Evolutionary conservation across 352 stramenopile genomes (phyloP).

Genomic region (Hyaloperonospora arabidopsidis): DNA sequence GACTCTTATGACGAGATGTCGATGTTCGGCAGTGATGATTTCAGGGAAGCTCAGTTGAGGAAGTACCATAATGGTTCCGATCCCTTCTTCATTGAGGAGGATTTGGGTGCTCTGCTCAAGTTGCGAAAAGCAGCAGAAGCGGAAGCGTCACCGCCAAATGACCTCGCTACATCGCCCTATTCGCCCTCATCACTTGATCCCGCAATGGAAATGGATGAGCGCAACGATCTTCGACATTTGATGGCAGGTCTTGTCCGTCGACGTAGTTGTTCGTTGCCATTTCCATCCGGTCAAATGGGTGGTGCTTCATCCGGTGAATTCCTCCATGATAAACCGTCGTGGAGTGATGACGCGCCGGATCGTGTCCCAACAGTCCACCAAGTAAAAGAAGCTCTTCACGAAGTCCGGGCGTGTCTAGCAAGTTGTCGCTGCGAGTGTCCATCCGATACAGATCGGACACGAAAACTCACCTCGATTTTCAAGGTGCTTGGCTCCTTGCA

Average conservation of each 20-base stretch:
- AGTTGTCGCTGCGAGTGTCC: constrained; percentile 60
- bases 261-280: constrained; percentile 54
- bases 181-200: constrained; percentile 12
- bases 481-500: constrained; percentile 63
- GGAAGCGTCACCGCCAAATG: constrained; percentile 5
- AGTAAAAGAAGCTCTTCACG: constrained; percentile 35
- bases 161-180: constrained; percentile 13
- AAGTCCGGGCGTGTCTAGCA: constrained; percentile 48
- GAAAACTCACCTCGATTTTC: constrained; percentile 61
- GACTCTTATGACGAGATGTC: constrained; percentile 32
- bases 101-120: constrained; percentile 28
- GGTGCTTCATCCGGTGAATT: constrained; percentile 32
- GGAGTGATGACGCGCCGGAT: constrained; percentile 49
- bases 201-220: constrained; percentile 26
- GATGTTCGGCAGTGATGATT: constrained; percentile 27
- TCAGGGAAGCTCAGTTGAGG: constrained; percentile 24
- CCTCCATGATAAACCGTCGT: constrained; percentile 33
- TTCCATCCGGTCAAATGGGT: constrained; percentile 33
- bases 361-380: constrained; percentile 32
- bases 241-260: constrained; percentile 56
- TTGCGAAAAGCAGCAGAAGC: constrained; percentile 18
- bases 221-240: constrained; percentile 48
- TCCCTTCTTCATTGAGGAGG: constrained; percentile 34
- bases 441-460: constrained; percentile 48
- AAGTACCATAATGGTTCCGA: constrained; percentile 16